A percentile compares a stretch with the other conserved stretches of the same genome.
These are phyloP conservation scores for Blastobotrys apis DNA, from an alignment of 1,139 yeast genomes.

Conservation along the genomic window DNA sequence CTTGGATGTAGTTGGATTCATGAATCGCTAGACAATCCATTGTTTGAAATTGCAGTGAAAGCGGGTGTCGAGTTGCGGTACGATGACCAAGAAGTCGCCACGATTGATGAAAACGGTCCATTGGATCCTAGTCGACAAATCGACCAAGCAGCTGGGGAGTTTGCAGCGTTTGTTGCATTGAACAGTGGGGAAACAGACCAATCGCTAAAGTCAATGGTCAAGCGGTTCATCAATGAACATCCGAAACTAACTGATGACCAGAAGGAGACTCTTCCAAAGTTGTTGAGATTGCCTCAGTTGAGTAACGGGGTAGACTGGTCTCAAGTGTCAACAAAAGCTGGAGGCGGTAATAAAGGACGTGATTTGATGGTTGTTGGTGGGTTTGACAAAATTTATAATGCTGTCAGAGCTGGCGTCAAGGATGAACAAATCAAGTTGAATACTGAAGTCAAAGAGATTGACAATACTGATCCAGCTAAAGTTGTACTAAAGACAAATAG, in stretches of 20 bases:
- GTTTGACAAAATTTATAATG: constrained; percentile 29
- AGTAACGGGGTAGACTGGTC: constrained; percentile 66
- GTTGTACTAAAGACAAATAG: constrained; percentile 30
- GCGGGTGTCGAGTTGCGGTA: constrained; percentile 33
- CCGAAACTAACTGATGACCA: constrained; percentile 45
- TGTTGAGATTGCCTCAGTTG: constrained; percentile 55
- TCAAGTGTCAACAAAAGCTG: constrained; percentile 21
- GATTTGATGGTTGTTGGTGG: constrained; percentile 90
- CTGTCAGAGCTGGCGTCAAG: constrained; percentile 37
- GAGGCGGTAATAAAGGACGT: constrained; percentile 74
- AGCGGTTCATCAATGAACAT: constrained; percentile 45
- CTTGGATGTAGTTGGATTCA: constrained; percentile 91
- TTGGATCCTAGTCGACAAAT: constrained; percentile 37
- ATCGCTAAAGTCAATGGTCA: constrained; percentile 49
- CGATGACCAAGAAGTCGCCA: constrained; percentile 44
- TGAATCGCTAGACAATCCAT: constrained; percentile 63
- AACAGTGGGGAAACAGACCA: constrained; percentile 50
- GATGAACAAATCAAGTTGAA: constrained; percentile 40
- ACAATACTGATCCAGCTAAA: constrained; percentile 18
- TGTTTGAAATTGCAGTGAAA: constrained; percentile 34
- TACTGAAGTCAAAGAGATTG: constrained; percentile 46
- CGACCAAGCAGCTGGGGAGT: constrained; percentile 51
- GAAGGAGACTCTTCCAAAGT: constrained; percentile 44
- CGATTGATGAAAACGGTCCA: constrained; percentile 35
- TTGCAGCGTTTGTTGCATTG: constrained; percentile 57